A percentile compares a stretch with the other conserved stretches of the same genome.
Conservation (phyloP, 202 grass and related monocot genomes). For the Brachypodium distachyon region DNA sequence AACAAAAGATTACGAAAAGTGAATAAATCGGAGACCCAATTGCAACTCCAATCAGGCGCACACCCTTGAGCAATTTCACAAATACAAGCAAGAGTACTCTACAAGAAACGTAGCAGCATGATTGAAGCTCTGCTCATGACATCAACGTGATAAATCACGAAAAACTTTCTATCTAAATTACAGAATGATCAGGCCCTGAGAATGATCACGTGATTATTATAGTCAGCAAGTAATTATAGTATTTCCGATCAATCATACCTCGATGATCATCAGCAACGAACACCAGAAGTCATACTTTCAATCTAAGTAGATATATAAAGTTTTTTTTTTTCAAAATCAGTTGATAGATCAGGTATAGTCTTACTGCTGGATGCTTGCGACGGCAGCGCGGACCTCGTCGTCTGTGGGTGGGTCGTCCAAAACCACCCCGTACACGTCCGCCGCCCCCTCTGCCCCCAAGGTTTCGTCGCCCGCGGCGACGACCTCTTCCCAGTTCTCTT, state of each 20-base stretch:
- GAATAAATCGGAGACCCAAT: background rate
- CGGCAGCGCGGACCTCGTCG: constrained; percentile 55
- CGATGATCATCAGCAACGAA: background rate
- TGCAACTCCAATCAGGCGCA: background rate
- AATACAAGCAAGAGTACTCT: background rate
- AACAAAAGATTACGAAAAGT: background rate
- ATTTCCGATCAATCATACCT: background rate
- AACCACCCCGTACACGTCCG: background rate
- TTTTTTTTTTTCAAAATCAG: background rate
- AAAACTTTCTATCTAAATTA: background rate
- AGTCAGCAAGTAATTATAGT: background rate
- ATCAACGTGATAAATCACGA: background rate
- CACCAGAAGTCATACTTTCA: background rate
- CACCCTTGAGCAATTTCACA: background rate
- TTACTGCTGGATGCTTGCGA: constrained; percentile 63
- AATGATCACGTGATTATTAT: background rate
- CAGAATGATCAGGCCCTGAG: background rate
- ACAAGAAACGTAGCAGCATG: constrained; percentile 3
- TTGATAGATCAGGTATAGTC: background rate
- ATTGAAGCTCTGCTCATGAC: background rate
- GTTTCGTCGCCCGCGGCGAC: background rate
- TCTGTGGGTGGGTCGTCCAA: constrained; percentile 36
- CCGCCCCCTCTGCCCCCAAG: background rate
- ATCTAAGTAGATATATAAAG: no score
- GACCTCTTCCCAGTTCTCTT: constrained; percentile 44